Evolutionary conservation across 2,329 filamentous ascomycete genomes (phyloP), one percentile per base, ranked within the genome.

Genomic region (Trichoderma oligosporum): DNA sequence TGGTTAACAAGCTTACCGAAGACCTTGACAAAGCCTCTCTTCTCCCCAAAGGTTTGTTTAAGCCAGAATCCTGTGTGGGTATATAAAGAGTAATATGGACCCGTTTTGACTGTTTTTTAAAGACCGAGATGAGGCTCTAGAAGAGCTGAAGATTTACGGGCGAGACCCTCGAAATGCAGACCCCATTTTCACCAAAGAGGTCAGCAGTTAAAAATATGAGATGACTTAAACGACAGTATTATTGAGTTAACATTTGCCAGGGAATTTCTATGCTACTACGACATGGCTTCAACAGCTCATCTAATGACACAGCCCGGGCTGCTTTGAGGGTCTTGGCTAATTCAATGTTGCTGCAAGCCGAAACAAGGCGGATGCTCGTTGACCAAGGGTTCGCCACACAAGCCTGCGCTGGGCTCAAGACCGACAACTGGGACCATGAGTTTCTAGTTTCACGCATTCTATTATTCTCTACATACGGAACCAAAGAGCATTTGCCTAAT

Each of bases 291-390:
- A 80, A 89, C 48, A 83, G 81, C 60, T 74, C 80, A 24, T 84
- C 82, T 3, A 75, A 75, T 27, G 79, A 80, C 7, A 84, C 86
- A 1, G 87, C 88, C 2, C 84, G 86, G 57, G 89, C 91, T 67
- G 92, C 70, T 85, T 76, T 96, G 36, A 83, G 91, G 65, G 92
- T 91, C 64, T 73, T 97, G 46, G 92, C 64, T 38, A 97, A 97
- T 71, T 85, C 91, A 7, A 82, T 80, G 66, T 86, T 83, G 68
- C 77, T 81, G 71, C 69, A 68, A 57, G 57, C 63, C 5, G 54
- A 67, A 75, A 97, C 66, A 56, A 58, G 73, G 59, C 66, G 67
- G 60, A 61, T 67, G 48, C 65, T 71, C 63, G 66, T 67, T n/a
- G 58, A 65, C 29, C 65, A 81, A 77, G 72, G 84, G 77, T 75